A percentile compares a stretch with the other conserved stretches of the same genome.
phyloP scores from a whole-genome alignment of 2,329 filamentous ascomycete genomes.

The Penicillium digitatum region DNA sequence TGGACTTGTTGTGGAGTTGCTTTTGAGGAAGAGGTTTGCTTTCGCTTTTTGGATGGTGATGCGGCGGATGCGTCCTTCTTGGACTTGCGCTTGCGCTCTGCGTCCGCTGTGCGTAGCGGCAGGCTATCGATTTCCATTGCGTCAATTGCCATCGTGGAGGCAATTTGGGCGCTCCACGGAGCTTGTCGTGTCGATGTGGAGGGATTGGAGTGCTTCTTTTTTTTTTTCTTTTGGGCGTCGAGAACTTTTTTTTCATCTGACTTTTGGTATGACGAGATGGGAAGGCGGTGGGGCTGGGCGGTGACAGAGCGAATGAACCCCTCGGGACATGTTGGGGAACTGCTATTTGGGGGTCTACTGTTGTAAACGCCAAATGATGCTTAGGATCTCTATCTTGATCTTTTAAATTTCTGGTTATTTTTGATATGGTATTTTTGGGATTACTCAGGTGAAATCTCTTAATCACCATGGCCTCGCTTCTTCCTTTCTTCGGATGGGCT shows the following conservation, averaged over 20 bases:
- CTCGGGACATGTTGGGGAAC: neutral
- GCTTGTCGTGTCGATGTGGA: slow-evolving; percentile 12
- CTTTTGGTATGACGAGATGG: slow-evolving; percentile 13
- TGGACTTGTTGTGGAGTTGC: slow-evolving; percentile 12
- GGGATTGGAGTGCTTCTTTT: slow-evolving; percentile 15
- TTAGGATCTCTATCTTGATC: neutral
- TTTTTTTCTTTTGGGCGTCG: slow-evolving; percentile 8
- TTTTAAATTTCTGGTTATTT: neutral
- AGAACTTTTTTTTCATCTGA: slow-evolving; percentile 30
- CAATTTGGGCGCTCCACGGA: slow-evolving; percentile 23
- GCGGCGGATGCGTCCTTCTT: slow-evolving; percentile 40
- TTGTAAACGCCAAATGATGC: slow-evolving; percentile 2
- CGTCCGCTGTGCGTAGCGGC: slow-evolving; percentile 17
- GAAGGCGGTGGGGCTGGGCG: slow-evolving; percentile 30
- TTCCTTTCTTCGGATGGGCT: slow-evolving; percentile 59
- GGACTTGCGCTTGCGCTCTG: slow-evolving; percentile 42
- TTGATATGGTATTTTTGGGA: slow-evolving; percentile 13
- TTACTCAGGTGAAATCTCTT: neutral
- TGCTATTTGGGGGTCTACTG: slow-evolving; percentile 5
- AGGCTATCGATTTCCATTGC: slow-evolving; percentile 40
- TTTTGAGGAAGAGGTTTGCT: slow-evolving; percentile 29
- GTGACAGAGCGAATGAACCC: slow-evolving; percentile 16
- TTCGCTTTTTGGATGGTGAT: slow-evolving; percentile 44
- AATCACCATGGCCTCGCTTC: slow-evolving; percentile 42
- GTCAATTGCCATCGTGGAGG: slow-evolving; percentile 35